These are phyloP conservation scores for Botrytis galanthina DNA, from an alignment of 2,329 filamentous ascomycete genomes.

Conservation along the genomic window DNA sequence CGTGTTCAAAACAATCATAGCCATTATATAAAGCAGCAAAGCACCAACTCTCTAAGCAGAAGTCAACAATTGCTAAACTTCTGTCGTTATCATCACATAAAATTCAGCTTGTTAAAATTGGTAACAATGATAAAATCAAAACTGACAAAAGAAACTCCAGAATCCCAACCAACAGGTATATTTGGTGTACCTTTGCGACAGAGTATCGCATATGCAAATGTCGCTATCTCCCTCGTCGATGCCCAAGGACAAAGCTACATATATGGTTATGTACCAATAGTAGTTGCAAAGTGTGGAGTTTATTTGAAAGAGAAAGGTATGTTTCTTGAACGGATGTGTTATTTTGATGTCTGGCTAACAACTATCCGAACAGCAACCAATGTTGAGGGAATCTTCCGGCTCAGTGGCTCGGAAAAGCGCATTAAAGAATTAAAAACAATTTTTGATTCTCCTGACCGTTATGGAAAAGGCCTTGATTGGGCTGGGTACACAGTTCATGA, in stretches of 20 bases:
- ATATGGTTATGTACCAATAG: conserved; percentile 97
- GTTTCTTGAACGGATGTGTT: conserved; percentile 34
- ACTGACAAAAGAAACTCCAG: conserved; percentile 27
- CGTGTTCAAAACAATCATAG: background rate
- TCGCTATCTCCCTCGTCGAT: conserved; percentile 93
- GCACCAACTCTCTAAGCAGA: background rate
- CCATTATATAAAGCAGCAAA: background rate
- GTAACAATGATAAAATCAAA: conserved; percentile 23
- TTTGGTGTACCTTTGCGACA: conserved; percentile 91
- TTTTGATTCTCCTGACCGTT: conserved; percentile 92
- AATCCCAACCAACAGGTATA: conserved; percentile 63
- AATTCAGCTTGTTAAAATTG: background rate
- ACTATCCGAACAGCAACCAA: conserved; percentile 68
- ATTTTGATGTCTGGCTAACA: conserved; percentile 19
- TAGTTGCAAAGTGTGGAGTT: conserved; percentile 96
- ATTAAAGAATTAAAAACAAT: conserved; percentile 93
- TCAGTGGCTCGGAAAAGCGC: conserved; percentile 94
- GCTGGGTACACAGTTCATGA: conserved; percentile 97
- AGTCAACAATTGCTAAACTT: conserved; percentile 5
- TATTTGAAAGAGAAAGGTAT: conserved; percentile 96
- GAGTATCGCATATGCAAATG: conserved; percentile 96
- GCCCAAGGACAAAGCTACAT: conserved; percentile 93
- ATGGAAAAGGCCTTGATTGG: conserved; percentile 96
- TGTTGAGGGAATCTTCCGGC: conserved; percentile 92
- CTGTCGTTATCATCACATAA: background rate